A percentile compares a stretch with the other conserved stretches of the same genome.
These are phyloP conservation scores for Colletotrichum navitas DNA, from an alignment of 2,329 filamentous ascomycete genomes.

Conservation along the genomic window DNA sequence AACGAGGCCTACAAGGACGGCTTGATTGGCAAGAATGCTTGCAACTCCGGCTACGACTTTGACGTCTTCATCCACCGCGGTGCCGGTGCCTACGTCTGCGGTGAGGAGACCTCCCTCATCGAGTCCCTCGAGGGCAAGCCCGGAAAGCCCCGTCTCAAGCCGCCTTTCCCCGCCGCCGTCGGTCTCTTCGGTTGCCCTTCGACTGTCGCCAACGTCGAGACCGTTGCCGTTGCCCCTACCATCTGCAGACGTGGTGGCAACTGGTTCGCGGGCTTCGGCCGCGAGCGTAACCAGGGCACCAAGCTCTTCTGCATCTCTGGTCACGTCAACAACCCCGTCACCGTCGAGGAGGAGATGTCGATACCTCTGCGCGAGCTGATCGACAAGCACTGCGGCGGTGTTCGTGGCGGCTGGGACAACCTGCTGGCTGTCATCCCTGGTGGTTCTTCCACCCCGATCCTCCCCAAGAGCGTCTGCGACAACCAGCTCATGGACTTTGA, in stretches of 20 bases:
- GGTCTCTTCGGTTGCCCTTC: conserved; percentile 98
- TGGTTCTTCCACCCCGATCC: conserved; percentile 94
- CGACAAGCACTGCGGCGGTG: conserved; percentile 97
- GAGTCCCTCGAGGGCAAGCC: conserved; percentile 99
- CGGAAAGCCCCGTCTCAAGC: conserved; percentile 98
- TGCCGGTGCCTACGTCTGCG: conserved; percentile 97
- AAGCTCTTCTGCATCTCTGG: conserved; percentile 99
- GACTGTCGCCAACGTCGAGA: conserved; percentile 98
- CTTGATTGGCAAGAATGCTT: conserved; percentile 98
- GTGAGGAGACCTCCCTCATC: conserved; percentile 97
- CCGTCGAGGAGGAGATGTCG: conserved; percentile 99
- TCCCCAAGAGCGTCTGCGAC: conserved; percentile 91
- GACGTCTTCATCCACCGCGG: conserved; percentile 97
- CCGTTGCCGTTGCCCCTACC: conserved; percentile 92
- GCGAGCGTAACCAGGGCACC: conserved; percentile 95
- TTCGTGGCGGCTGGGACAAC: conserved; percentile 98
- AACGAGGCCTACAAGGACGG: conserved; percentile 97
- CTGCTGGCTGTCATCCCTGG: conserved; percentile 94
- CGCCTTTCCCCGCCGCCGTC: conserved; percentile 96
- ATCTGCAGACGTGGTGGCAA: conserved; percentile 91
- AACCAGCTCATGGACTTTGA: conserved; percentile 99
- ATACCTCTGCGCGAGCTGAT: conserved; percentile 96
- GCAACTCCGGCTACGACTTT: conserved; percentile 96
- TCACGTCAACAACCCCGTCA: conserved; percentile 98
- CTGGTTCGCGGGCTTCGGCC: conserved; percentile 96